Base-by-base conservation (phyloP, 1,284 basidiomycete genomes). In the Heterobasidion annosum region DNA sequence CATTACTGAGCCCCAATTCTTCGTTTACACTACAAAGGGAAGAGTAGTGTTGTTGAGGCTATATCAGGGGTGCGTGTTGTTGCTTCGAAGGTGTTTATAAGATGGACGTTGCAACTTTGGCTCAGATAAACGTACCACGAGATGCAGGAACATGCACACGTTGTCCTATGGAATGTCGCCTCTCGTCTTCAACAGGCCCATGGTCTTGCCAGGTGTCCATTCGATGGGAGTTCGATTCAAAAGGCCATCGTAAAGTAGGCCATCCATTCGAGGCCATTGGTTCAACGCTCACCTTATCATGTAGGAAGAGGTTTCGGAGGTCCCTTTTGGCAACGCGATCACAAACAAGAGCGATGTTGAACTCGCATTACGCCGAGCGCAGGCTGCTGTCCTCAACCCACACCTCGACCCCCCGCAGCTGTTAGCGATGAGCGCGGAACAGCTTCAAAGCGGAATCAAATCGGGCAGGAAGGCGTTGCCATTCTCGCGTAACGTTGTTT, bases 401-500 rank as follows among this genome's bases (percentile, higher is more conserved):
- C 53, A 56, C 8, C 44, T 67, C 8, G 48, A 62, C 6, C 15
- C 51, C 0, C 35, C 57, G 0, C 55, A 61, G 2, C 65, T 73
- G 37, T 48, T 73, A 15, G 54, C 37, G 1, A 61, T 67, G 57
- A 53, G 54, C 13, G 52, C 50, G 3, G 63, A 69, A 0, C 58
- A 64, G 1, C 45, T 69, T 18, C 55, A 53, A 25, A 52, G 48
- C 1, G 54, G 52, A 37, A 33, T 48, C 32, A 54, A 52, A 32
- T 42, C 37, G 44, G 19, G 43, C 15, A 35, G 18, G 4, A 61
- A 58, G 34, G 32, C 64, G 0, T 55, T 70, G 9, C 52, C 61
- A 3, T 79, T 78, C 60, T 77, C 75, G 4, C 56, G 62, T 15
- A 74, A 77, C 59, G 66, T 70, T 0, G 70, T 79, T 3, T 75